A percentile compares a stretch with the other conserved stretches of the same genome.
Conservation (phyloP, 1,284 basidiomycete species). For the Coniferiporia weirii region DNA sequence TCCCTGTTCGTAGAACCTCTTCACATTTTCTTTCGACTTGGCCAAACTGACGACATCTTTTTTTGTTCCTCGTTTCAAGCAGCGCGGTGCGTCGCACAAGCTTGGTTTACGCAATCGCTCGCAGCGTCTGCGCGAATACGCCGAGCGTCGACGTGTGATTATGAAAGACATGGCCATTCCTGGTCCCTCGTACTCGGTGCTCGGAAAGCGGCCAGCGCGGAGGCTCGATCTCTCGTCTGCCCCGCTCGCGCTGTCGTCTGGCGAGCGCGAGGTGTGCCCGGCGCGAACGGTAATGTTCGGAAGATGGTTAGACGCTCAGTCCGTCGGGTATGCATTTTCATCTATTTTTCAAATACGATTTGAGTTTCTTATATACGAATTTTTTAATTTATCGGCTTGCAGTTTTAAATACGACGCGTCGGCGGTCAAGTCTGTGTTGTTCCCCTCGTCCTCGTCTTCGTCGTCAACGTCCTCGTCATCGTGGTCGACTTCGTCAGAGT, state of each 20-base stretch:
- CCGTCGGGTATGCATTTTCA: slow-evolving; percentile 22
- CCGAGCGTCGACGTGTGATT: slow-evolving; percentile 49
- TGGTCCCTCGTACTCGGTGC: not conserved
- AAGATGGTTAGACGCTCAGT: slow-evolving; percentile 18
- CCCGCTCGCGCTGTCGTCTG: slow-evolving; percentile 31
- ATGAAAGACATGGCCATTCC: slow-evolving; percentile 32
- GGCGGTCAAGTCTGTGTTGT: slow-evolving; percentile 41
- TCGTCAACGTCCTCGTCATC: not conserved
- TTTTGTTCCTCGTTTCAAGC: slow-evolving; percentile 10
- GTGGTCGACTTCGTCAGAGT: not conserved
- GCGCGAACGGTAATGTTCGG: slow-evolving; percentile 30
- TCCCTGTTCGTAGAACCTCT: slow-evolving; percentile 42
- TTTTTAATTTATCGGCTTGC: not conserved
- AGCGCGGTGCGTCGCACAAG: slow-evolving; percentile 45
- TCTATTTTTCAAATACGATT: not conserved
- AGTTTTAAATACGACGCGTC: slow-evolving; percentile 59
- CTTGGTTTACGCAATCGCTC: slow-evolving; percentile 55
- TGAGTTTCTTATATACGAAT: slow-evolving; percentile 8
- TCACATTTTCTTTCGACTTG: slow-evolving; percentile 2
- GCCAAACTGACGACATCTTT: slow-evolving; percentile 1
- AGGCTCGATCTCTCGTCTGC: slow-evolving; percentile 17
- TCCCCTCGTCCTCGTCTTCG: slow-evolving; percentile 27
- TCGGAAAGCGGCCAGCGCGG: slow-evolving; percentile 4
- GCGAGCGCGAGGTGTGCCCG: slow-evolving; percentile 32
- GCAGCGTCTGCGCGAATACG: slow-evolving; percentile 62